These are phyloP conservation scores for Fereydounia khargensis DNA, from an alignment of 1,284 basidiomycete species.

Conservation along the genomic window DNA sequence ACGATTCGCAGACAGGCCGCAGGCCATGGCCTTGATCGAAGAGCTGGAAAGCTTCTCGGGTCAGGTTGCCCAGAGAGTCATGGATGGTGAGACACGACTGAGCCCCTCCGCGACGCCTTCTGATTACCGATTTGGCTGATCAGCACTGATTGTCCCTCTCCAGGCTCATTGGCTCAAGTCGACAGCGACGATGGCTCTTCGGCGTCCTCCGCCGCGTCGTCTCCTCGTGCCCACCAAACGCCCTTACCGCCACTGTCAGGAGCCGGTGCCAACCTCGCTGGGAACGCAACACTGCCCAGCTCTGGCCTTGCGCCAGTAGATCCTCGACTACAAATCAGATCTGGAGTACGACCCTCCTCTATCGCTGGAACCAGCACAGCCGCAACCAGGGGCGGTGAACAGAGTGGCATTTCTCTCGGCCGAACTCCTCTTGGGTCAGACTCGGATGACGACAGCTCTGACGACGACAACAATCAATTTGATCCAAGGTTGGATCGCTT, in stretches of 20 bases:
- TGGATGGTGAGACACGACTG: constrained; percentile 55
- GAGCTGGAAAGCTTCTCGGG: constrained; percentile 79
- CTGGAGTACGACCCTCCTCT: too few relatives aligned
- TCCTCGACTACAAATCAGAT: too few relatives aligned
- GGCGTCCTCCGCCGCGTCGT: neutral
- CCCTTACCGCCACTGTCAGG: too few relatives aligned
- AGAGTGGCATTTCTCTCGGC: constrained; percentile 3
- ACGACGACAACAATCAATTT: neutral
- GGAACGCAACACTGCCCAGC: too few relatives aligned
- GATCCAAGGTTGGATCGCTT: neutral
- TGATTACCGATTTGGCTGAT: too few relatives aligned
- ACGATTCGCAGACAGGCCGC: constrained; percentile 77
- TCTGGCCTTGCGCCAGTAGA: too few relatives aligned
- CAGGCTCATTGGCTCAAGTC: constrained; percentile 19
- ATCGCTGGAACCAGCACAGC: constrained; percentile 28
- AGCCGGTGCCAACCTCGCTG: too few relatives aligned
- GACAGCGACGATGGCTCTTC: constrained; percentile 21
- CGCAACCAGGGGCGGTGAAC: constrained; percentile 23
- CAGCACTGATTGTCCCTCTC: neutral
- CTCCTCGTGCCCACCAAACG: neutral
- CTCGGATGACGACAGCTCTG: neutral
- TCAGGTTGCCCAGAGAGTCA: constrained; percentile 68
- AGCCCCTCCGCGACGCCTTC: too few relatives aligned
- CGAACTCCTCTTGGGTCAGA: constrained; percentile 23
- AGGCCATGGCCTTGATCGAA: constrained; percentile 71